phyloP scores from a whole-genome alignment of 1,284 basidiomycete species.

The Ustilago crameri region DNA sequence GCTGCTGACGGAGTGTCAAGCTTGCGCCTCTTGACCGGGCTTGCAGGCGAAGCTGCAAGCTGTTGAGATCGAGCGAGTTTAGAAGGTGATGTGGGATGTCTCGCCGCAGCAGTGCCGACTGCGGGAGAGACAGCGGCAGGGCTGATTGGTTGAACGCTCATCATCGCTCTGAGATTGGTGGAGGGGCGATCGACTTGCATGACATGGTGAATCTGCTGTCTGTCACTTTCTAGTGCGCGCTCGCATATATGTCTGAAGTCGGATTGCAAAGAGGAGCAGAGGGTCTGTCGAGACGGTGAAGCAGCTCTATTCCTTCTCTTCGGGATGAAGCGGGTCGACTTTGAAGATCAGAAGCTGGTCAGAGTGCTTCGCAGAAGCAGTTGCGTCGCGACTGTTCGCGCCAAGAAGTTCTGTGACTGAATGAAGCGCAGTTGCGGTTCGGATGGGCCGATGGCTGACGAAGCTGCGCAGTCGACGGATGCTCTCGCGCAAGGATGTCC shows the following conservation, averaged over 20 bases:
- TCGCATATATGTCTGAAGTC: too few species aligned
- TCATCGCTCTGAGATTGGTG: constrained; percentile 36
- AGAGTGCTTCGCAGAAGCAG: too few species aligned
- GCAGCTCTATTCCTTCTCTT: too few species aligned
- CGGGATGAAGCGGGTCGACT: too few species aligned
- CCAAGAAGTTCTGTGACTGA: background rate
- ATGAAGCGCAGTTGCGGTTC: background rate
- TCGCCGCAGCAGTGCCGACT: constrained; percentile 8
- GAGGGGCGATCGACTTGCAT: constrained; percentile 31
- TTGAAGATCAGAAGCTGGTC: too few species aligned
- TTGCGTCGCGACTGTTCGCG: too few species aligned
- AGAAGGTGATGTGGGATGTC: constrained; percentile 31
- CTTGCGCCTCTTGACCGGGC: constrained; percentile 41
- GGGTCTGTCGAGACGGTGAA: too few species aligned
- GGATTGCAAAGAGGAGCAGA: too few species aligned
- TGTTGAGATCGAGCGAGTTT: constrained; percentile 14
- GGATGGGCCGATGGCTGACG: background rate
- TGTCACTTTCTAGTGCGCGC: constrained; percentile 3
- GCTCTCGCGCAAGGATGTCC: background rate
- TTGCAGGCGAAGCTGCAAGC: constrained; percentile 7
- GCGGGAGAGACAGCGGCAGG: constrained; percentile 16
- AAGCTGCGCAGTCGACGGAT: background rate
- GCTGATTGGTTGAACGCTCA: constrained; percentile 38
- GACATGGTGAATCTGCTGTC: constrained; percentile 30
- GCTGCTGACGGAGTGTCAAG: constrained; percentile 12